Conservation (phyloP, 1,284 basidiomycete genomes). For the Veloboletus limbatus region DNA sequence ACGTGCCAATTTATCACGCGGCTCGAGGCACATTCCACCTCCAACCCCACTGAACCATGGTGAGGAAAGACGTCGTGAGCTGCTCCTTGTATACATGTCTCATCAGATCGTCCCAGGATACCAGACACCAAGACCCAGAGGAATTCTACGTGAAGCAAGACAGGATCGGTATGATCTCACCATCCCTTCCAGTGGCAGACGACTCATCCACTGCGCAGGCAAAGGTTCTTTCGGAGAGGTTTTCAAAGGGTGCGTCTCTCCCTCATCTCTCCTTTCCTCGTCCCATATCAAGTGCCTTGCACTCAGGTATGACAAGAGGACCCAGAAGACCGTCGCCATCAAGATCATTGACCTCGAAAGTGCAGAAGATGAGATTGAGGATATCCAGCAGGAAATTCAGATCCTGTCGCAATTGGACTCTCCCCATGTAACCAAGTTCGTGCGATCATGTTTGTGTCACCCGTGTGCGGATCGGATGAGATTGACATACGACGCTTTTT, state of each 20-base stretch:
- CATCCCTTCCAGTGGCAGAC: conserved; percentile 12
- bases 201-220: conserved; percentile 46
- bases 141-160: conserved; percentile 96
- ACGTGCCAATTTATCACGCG: conserved; percentile 21
- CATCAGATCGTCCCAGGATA: conserved; percentile 45
- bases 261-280: neutral
- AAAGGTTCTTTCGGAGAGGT: conserved; percentile 98
- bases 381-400: conserved; percentile 99
- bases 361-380: conserved; percentile 99
- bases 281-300: neutral
- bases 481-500: conserved; percentile 28
- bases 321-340: conserved; percentile 91
- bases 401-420: conserved; percentile 98
- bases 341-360: conserved; percentile 99
- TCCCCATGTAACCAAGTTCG: conserved; percentile 90
- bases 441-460: conserved; percentile 26
- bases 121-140: conserved; percentile 81
- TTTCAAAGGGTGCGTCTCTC: conserved; percentile 78
- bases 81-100: conserved; percentile 3
- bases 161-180: conserved; percentile 73
- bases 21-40: conserved; percentile 6
- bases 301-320: conserved; percentile 84
- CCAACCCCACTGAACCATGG: conserved; percentile 19
- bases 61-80: conserved; percentile 6
- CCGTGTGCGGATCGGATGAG: conserved; percentile 24